Evolutionary conservation across 1,284 basidiomycete genomes (phyloP).

Genomic region (Afroboletus lepidellus): DNA sequence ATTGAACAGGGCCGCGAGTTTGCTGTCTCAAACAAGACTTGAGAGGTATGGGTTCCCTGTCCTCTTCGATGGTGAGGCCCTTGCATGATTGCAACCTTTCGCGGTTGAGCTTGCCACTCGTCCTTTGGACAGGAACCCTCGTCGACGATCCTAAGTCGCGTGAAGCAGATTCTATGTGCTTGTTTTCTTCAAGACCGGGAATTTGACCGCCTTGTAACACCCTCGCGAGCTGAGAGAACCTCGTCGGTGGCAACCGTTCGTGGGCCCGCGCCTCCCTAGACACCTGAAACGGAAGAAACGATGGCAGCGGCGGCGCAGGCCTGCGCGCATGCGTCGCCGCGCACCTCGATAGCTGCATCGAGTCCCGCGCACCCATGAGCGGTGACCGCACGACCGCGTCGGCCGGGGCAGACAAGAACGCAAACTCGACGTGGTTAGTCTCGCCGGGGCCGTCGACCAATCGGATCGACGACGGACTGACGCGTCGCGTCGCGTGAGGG

Average conservation of each 20-base stretch:
- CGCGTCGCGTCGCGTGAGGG: conserved; percentile 6
- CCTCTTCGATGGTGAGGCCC: conserved; percentile 7
- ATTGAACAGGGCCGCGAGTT: conserved; percentile 1
- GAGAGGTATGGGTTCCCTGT: conserved; percentile 6
- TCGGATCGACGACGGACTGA: conserved; percentile 28
- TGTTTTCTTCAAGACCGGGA: not conserved
- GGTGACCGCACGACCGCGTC: conserved; percentile 19
- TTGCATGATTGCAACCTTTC: conserved; percentile 13
- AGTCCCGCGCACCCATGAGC: conserved; percentile 27
- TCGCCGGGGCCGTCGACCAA: conserved; percentile 19
- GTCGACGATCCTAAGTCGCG: not conserved
- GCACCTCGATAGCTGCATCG: conserved; percentile 25
- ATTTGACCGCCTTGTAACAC: not conserved
- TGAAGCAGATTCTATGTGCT: not conserved
- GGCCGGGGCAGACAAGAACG: conserved; percentile 29
- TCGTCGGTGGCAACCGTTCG: conserved; percentile 16
- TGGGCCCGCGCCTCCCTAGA: not conserved
- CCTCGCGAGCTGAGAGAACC: conserved; percentile 22
- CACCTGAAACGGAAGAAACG: conserved; percentile 11
- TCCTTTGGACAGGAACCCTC: not conserved
- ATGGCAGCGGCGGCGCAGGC: conserved; percentile 22
- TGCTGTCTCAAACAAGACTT: conserved; percentile 15
- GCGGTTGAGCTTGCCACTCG: conserved; percentile 1
- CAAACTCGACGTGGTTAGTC: conserved; percentile 18
- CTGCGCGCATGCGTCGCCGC: conserved; percentile 15